A percentile compares a stretch with the other conserved stretches of the same genome.
Evolutionary conservation across 2,329 filamentous ascomycete genomes (phyloP).

Genomic region (Lachnellula hyalina): DNA sequence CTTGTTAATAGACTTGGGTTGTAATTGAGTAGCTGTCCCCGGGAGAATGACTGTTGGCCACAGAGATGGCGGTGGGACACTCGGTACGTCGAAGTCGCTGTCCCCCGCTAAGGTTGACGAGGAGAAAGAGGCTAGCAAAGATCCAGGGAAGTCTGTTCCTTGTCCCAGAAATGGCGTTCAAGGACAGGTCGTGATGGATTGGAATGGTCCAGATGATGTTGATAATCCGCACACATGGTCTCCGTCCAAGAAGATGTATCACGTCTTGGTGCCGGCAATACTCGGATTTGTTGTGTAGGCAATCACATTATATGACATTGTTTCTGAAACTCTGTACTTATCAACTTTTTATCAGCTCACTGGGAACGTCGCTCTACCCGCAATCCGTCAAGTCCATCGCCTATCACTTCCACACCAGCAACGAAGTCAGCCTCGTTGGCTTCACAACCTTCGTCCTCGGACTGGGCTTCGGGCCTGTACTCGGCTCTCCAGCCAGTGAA

Average conservation of each 20-base stretch:
- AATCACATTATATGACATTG: not conserved
- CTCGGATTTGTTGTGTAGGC: conserved; percentile 8
- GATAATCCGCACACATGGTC: conserved; percentile 7
- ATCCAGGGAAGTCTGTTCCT: too few species aligned
- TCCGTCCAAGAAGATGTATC: not conserved
- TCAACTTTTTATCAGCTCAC: conserved; percentile 27
- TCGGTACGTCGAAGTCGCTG: too few species aligned
- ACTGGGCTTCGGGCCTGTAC: conserved; percentile 53
- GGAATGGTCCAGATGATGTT: conserved; percentile 9
- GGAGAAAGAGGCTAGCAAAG: too few species aligned
- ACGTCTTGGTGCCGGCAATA: not conserved
- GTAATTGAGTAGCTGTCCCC: too few species aligned
- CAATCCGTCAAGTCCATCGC: not conserved
- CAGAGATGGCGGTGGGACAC: too few species aligned
- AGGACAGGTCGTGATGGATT: not conserved
- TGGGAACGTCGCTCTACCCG: conserved; percentile 1
- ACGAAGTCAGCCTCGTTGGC: not conserved
- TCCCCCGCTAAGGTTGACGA: too few species aligned
- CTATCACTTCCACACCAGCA: not conserved
- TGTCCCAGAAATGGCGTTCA: not conserved
- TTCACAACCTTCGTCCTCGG: conserved; percentile 49
- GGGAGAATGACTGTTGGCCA: too few species aligned
- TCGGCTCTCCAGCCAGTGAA: conserved; percentile 57
- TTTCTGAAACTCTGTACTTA: not conserved
- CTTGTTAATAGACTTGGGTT: too few species aligned